Percentiles rank a stretch among this genome's conserved stretches.
Conservation (phyloP, 2,329 filamentous ascomycete genomes). For the Zalaria sp. region DNA sequence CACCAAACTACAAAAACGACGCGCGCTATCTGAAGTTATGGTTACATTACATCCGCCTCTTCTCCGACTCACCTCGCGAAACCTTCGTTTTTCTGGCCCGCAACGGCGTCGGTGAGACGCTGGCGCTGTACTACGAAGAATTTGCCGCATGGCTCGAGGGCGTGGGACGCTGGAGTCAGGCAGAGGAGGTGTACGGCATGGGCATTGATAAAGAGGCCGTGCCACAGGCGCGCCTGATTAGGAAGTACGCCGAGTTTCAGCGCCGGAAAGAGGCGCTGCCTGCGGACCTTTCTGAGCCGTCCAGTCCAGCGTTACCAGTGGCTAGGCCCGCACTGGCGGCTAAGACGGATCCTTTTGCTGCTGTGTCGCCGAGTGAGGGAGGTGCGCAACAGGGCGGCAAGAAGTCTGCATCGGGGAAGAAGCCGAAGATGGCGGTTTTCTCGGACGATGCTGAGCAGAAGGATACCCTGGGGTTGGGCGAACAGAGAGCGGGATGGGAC, state of each 20-base stretch:
- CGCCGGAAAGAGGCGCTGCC: conserved; percentile 57
- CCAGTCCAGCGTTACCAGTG: conserved; percentile 74
- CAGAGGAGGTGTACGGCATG: conserved; percentile 83
- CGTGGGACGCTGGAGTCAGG: conserved; percentile 72
- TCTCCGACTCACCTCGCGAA: conserved; percentile 85
- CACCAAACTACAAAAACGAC: conserved; percentile 84
- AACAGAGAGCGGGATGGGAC: conserved; percentile 59
- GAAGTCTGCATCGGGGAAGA: conserved; percentile 34
- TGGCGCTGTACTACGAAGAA: conserved; percentile 93
- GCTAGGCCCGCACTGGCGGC: conserved; percentile 71
- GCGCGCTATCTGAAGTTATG: conserved; percentile 85
- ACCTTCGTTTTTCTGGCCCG: conserved; percentile 83
- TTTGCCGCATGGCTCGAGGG: conserved; percentile 87
- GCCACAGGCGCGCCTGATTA: conserved; percentile 63
- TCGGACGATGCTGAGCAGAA: conserved; percentile 49
- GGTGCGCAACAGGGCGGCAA: conserved; percentile 51
- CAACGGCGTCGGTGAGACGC: conserved; percentile 69
- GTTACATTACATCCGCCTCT: conserved; percentile 86
- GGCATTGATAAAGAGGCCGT: conserved; percentile 81
- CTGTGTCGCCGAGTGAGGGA: conserved; percentile 28
- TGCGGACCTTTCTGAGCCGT: conserved; percentile 49
- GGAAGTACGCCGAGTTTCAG: conserved; percentile 90
- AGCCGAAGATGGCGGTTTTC: conserved; percentile 70
- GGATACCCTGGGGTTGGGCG: conserved; percentile 12
- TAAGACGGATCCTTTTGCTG: conserved; percentile 72